Percentiles rank a stretch among this genome's conserved stretches.
Evolutionary conservation across 345 rosid species (phyloP).

Genomic region (Euphorbia peplus): DNA sequence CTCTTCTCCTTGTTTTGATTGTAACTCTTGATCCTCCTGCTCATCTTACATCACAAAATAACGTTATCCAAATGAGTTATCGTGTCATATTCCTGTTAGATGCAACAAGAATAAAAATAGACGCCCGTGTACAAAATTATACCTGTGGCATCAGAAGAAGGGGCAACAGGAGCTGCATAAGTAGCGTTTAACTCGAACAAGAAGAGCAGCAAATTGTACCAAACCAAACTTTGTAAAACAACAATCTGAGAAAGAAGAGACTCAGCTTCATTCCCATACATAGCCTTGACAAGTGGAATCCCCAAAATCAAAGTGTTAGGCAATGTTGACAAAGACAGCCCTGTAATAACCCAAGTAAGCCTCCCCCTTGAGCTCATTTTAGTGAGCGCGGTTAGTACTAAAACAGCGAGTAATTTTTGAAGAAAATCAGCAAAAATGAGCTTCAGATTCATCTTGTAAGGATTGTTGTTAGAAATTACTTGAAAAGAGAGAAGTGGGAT

Average conservation of each 20-base stretch:
- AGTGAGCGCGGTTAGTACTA: constrained; percentile 35
- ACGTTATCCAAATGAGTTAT: too few species aligned
- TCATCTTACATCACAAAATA: constrained; percentile 21
- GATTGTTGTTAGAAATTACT: constrained; percentile 64
- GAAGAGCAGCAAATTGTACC: constrained; percentile 76
- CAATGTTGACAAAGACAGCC: constrained; percentile 62
- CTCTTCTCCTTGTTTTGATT: constrained; percentile 45
- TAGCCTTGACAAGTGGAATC: constrained; percentile 66
- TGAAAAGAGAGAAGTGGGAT: constrained; percentile 79
- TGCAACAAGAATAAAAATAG: too few species aligned
- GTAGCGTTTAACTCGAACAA: constrained; percentile 68
- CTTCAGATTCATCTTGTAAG: constrained; percentile 64
- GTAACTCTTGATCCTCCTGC: constrained; percentile 42
- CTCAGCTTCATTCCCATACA: constrained; percentile 63
- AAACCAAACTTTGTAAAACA: constrained; percentile 69
- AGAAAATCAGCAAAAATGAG: constrained; percentile 59
- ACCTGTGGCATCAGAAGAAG: constrained; percentile 51
- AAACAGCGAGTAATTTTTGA: constrained; percentile 57
- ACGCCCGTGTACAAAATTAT: too few species aligned
- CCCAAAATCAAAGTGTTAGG: constrained; percentile 90
- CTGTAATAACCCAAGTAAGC: constrained; percentile 62
- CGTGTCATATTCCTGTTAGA: too few species aligned
- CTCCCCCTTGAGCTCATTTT: constrained; percentile 51
- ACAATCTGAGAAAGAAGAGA: constrained; percentile 66
- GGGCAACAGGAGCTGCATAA: constrained; percentile 31